Evolutionary conservation across 805 yeast genomes (phyloP).

Genomic region (Saturnispora sanitii): DNA sequence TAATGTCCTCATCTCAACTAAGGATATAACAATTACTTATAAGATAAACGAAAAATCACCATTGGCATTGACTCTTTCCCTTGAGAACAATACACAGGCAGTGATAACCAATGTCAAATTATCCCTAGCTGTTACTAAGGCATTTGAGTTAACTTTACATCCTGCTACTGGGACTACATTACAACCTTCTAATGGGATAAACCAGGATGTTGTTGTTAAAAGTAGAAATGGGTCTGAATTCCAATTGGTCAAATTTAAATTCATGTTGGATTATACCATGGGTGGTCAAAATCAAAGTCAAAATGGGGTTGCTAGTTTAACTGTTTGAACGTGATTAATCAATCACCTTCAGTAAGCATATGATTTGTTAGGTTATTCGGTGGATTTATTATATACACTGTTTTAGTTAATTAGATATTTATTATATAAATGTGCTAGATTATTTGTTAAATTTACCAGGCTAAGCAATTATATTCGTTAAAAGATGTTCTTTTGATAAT

Average conservation of each 20-base stretch:
- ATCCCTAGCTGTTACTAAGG: constrained; percentile 28
- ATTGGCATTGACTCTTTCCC: constrained; percentile 11
- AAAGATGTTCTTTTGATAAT: too few relatives aligned
- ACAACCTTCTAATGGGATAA: constrained; percentile 16
- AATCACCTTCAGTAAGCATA: too few relatives aligned
- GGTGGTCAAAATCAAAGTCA: constrained; percentile 42
- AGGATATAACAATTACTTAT: constrained; percentile 21
- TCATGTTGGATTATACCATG: constrained; percentile 52
- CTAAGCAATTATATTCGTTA: too few relatives aligned
- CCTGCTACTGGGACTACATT: constrained; percentile 20
- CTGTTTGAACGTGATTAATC: background rate
- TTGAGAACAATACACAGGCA: constrained; percentile 27
- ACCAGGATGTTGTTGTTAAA: constrained; percentile 19
- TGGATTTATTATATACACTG: background rate
- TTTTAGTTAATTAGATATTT: background rate
- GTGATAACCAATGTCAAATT: constrained; percentile 40
- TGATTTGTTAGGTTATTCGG: constrained; percentile 2
- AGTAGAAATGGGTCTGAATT: constrained; percentile 14
- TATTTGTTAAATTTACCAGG: background rate
- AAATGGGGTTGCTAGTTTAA: constrained; percentile 39
- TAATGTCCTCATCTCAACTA: constrained; percentile 13
- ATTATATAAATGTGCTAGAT: background rate
- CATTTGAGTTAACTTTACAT: constrained; percentile 21
- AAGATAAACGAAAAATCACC: constrained; percentile 15
- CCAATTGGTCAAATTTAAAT: constrained; percentile 49